Base-by-base conservation (phyloP, 768 basidiomycete species). In the Termitomyces sp. region DNA sequence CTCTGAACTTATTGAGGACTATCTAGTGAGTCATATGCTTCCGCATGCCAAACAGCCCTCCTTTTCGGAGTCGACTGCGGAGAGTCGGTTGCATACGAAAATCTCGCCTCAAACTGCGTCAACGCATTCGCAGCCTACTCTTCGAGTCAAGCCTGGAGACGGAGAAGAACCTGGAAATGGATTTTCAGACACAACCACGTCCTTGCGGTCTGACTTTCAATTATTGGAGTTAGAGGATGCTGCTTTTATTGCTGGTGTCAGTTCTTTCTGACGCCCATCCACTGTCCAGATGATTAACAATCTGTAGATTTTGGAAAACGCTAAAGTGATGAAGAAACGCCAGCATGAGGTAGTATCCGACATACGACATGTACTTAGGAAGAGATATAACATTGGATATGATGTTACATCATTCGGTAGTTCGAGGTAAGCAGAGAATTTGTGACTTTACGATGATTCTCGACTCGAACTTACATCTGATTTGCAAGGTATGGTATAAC, bases 371-470 rank as follows among this genome's bases (percentile, higher is more conserved):
- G 56, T 65, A 13, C 64, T 81, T 4, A 58, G 62, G 53, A 51
- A 61, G 2, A 50, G 45, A 6, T 81, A 68, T 60, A 77, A 76
- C 5, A 1, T 5, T 6, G 24, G 57, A 36, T 81, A 75, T 64
- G 48, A 34, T 4, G 71, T 82, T 4, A 62, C 67, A 28, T 54
- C 70, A 1, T 85, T 83, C 63, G 83, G 83, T 33, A 84, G 83
- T 58, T 74, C 76, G 18, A 68, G 70, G 61, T 69, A 50, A 33
- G 65, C 58, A 15, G 29, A 45, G 8, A 28, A 31, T 15, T 29
- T 15, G 16, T n/a, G 33, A 5, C 31, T 20, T 15, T 8, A 10
- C 5, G 13, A 18, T 28, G 28, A 16, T 10, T 16, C 28, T 33
- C 9, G 4, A 16, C 28, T 33, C 9, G 4, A 16, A 29, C 45